Evolutionary conservation across 129 eudicot genomes (phyloP), one percentile per base, ranked within the genome.

Genomic region (Artemisia annua): DNA sequence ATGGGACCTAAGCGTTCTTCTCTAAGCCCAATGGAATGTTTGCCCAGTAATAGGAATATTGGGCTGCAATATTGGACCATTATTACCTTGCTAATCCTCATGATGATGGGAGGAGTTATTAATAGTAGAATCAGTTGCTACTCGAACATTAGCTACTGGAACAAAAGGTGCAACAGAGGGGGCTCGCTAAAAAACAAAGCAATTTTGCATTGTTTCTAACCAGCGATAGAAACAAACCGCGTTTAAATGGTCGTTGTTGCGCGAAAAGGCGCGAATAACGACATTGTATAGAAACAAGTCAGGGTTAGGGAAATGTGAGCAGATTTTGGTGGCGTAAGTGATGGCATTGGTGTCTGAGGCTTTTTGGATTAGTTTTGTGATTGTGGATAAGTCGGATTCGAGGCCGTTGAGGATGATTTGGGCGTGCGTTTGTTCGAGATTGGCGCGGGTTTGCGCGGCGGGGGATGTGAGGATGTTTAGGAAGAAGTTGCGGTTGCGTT

Each of bases 241-340:
- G 15, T 83, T 81, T 3, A 69, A 48, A 14, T 86, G 83, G 1
- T 46, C 44, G 2, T 81, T 67, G 63, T 71, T 83, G 20, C 15
- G 63, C 3, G 88, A 78, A 22, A 79, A 81, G 62, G 86, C 91
- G 61, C 81, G 80, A 57, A 95, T 95, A 32, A 90, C 84, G 51
- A 85, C 96, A 74, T 95, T 95, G 78, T 86, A 82, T 51, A 90
- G 87, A 68, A 95, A 95, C 2, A 86, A 78, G 69, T 95, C 99
- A 63, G 96, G 96, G 20, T 70, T 78, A 11, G 85, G 72, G 10
- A 86, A 74, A 0, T 73, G 24, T 60, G 83, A 83, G 48, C 92
- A 87, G 65, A 95, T 74, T 22, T 75, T 67, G 80, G 81, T 70
- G 49, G 97, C 89, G 35, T 86, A 78, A 64, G 82, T 18, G 16